phyloP scores from a whole-genome alignment of 352 stramenopile genomes.

The Blastocystis sp. region DNA sequence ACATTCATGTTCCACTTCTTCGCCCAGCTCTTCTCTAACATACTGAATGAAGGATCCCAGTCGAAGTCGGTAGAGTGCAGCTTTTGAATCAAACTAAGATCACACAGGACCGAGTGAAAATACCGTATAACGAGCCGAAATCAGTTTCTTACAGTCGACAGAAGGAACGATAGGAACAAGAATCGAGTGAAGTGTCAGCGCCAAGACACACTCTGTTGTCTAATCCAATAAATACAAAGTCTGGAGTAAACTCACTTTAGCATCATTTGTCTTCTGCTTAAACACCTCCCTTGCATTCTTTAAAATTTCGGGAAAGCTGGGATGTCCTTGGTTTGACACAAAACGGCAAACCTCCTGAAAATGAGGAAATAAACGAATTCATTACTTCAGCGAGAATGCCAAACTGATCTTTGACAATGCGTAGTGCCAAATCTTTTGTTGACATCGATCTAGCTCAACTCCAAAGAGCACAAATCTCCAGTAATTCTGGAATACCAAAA shows the following conservation, averaged over 20 bases:
- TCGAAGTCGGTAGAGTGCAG: not conserved
- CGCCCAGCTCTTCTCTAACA: not conserved
- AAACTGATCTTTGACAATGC: constrained; percentile 46
- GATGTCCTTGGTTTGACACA: not conserved
- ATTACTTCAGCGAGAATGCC: not conserved
- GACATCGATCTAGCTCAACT: not conserved
- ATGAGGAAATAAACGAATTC: not conserved
- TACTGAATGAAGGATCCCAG: constrained; percentile 41
- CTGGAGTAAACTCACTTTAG: not conserved
- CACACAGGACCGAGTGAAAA: not conserved
- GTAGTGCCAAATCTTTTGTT: constrained; percentile 31
- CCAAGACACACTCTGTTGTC: not conserved
- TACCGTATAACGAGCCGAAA: constrained; percentile 25
- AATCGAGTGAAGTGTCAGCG: constrained; percentile 13
- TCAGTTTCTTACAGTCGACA: constrained; percentile 26
- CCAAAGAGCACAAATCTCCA: not conserved
- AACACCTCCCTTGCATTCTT: not conserved
- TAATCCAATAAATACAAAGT: not conserved
- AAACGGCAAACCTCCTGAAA: not conserved
- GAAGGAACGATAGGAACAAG: constrained; percentile 13
- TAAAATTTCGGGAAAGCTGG: constrained; percentile 3
- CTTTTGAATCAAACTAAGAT: constrained; percentile 21
- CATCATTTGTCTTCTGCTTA: not conserved
- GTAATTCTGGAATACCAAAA: not conserved
- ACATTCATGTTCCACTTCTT: not conserved